Percentiles rank a stretch among this genome's conserved stretches.
Conservation (phyloP, 208 protist species). For the Trypanosoma avium region DNA sequence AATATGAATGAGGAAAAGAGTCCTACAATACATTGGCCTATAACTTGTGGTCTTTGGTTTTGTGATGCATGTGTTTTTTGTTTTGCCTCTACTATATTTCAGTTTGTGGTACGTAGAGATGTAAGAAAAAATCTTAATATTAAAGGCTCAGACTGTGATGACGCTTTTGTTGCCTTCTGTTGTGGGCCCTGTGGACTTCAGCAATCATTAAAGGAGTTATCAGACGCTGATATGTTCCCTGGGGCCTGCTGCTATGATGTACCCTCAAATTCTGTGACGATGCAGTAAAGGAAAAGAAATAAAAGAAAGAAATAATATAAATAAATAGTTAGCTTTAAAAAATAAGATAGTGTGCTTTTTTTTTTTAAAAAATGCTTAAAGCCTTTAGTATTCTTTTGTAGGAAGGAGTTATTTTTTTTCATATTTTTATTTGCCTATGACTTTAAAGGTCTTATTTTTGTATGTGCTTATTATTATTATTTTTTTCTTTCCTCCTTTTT, state of each 20-base stretch:
- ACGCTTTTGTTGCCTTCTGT: conserved; percentile 33
- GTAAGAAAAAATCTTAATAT: conserved; percentile 29
- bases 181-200: conserved; percentile 43
- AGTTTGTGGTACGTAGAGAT: conserved; percentile 16
- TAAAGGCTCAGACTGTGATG: conserved; percentile 3
- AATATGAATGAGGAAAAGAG: conserved; percentile 32
- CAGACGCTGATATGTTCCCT: conserved; percentile 50
- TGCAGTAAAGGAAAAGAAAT: conserved; percentile 1
- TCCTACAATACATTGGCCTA: background rate
- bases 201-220: conserved; percentile 70
- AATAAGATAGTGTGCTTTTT: too few species aligned
- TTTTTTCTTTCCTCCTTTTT: too few species aligned
- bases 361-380: too few species aligned
- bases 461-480: too few species aligned
- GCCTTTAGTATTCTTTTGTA: too few species aligned
- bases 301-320: background rate
- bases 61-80: background rate
- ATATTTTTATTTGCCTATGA: too few species aligned
- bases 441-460: too few species aligned
- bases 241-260: conserved; percentile 31
- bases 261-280: background rate
- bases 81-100: background rate
- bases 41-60: background rate
- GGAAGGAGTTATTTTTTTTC: too few species aligned
- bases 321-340: too few species aligned